A percentile compares a stretch with the other conserved stretches of the same genome.
phyloP scores from a whole-genome alignment of 2,329 filamentous ascomycete genomes.

The Curvularia lunata region DNA sequence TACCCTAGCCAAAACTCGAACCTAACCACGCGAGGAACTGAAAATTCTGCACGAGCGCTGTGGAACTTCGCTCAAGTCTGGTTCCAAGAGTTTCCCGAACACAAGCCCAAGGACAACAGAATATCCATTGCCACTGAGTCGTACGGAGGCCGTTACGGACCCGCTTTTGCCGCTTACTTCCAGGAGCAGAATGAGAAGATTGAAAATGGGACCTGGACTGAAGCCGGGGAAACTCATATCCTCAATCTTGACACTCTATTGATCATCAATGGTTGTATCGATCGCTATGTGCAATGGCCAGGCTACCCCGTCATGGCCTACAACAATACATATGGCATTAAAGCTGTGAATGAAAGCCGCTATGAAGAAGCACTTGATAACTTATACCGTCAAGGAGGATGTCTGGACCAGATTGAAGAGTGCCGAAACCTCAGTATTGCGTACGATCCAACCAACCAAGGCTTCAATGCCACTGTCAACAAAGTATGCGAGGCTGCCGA shows the following conservation, averaged over 20 bases:
- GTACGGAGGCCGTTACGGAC: constrained; percentile 65
- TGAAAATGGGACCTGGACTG: constrained; percentile 46
- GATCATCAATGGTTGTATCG: constrained; percentile 64
- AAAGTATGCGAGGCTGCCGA: constrained; percentile 53
- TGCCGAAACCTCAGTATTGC: constrained; percentile 57
- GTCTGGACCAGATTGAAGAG: constrained; percentile 59
- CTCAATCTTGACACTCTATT: constrained; percentile 59
- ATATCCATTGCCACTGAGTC: constrained; percentile 59
- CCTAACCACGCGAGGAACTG: constrained; percentile 57
- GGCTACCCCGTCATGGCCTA: constrained; percentile 59
- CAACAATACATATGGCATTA: constrained; percentile 66
- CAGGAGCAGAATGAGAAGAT: constrained; percentile 64
- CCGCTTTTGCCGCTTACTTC: constrained; percentile 63
- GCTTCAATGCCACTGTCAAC: constrained; percentile 48
- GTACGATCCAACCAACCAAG: constrained; percentile 58
- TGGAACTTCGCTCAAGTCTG: constrained; percentile 68
- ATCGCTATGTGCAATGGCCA: constrained; percentile 57
- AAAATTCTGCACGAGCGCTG: constrained; percentile 61
- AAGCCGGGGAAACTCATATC: constrained; percentile 45
- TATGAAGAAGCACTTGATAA: constrained; percentile 56
- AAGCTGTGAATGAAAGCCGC: constrained; percentile 57
- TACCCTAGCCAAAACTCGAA: constrained; percentile 55
- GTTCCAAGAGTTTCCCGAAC: constrained; percentile 67
- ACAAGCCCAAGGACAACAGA: constrained; percentile 64
- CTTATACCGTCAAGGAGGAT: constrained; percentile 57